Conservation (phyloP, 2,329 filamentous ascomycete species). For the Aspergillus persii region DNA sequence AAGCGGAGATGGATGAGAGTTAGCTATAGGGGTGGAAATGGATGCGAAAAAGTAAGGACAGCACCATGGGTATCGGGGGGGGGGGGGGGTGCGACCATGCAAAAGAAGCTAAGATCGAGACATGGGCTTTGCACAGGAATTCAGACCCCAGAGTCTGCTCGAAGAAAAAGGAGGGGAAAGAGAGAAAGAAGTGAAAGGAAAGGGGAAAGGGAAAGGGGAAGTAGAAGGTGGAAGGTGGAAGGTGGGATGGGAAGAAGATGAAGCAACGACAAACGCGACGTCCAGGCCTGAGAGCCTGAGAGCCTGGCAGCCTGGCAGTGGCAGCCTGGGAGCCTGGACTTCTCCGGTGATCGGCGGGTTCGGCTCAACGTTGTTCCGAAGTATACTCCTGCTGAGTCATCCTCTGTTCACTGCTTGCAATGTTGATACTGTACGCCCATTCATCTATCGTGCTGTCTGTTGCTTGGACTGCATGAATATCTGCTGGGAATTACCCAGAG, state of each 20-base stretch:
- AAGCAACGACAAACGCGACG: not conserved
- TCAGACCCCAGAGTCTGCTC: no score
- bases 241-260: not conserved
- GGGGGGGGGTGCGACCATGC: conserved; percentile 15
- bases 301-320: not conserved
- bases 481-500: no score
- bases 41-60: conserved; percentile 13
- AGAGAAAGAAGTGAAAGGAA: not conserved
- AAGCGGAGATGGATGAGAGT: conserved; percentile 6
- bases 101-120: not conserved
- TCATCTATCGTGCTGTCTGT: no score
- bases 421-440: no score
- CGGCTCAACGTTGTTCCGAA: not conserved
- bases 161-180: not conserved
- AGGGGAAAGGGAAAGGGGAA: not conserved
- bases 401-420: no score
- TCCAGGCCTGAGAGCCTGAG: not conserved
- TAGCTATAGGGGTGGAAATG: not conserved
- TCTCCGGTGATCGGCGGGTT: no score
- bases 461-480: no score
- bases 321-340: not conserved
- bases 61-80: conserved; percentile 19
- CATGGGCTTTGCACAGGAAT: not conserved
- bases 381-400: not conserved
- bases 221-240: conserved; percentile 6